Base-by-base conservation (phyloP, 345 rosid species). In the Eucalyptus virginea region DNA sequence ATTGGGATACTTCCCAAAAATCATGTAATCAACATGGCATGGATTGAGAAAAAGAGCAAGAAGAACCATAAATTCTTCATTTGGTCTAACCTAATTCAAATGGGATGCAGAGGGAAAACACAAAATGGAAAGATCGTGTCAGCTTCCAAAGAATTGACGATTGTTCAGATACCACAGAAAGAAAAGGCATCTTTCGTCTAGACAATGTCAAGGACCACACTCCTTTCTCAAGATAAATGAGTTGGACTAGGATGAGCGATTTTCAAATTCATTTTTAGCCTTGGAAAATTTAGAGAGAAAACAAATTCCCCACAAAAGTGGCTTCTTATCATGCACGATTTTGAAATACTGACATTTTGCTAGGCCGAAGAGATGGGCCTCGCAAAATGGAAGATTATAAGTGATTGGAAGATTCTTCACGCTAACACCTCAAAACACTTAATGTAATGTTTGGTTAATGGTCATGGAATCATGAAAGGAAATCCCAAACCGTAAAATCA, bases 181-280 rank as follows among this genome's bases (percentile, higher is more conserved):
- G 24, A 69, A 69, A 34, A 69, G 7, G 81, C 81, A 9, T 69
- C 24, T 32, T 32, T 17, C 2, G 6, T 67, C 23, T 16, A 17
- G 80, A 17, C 80, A 5, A 69, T 17, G 26, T 85, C 30, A 81
- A 88, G 91, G 69, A 80, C 30, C 10, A 32, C 88, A 72, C 86
- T 96, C 98, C 87, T 90, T 93, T 81, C 85, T 89, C 95, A 54
- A 54, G 49, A n/a, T 45, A 10, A 45, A 47, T 10, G 81, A 72
- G 45, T 72, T 34, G 15, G 21, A 69, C 24, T 2, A 9, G 14
- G 81, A 34, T 72, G 45, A 18, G 44, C 4, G 3, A 69, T 9
- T 34, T 18, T 72, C 23, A 11, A 21, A 72, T 19, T 18, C 26
- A 34, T 19, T 34, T 62, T 62, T 13, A 62, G n/a, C 17, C 34